A percentile compares a stretch with the other conserved stretches of the same genome.
Evolutionary conservation across 2,329 filamentous ascomycete species (phyloP).

Genomic region (Pseudogymnoascus sp.): DNA sequence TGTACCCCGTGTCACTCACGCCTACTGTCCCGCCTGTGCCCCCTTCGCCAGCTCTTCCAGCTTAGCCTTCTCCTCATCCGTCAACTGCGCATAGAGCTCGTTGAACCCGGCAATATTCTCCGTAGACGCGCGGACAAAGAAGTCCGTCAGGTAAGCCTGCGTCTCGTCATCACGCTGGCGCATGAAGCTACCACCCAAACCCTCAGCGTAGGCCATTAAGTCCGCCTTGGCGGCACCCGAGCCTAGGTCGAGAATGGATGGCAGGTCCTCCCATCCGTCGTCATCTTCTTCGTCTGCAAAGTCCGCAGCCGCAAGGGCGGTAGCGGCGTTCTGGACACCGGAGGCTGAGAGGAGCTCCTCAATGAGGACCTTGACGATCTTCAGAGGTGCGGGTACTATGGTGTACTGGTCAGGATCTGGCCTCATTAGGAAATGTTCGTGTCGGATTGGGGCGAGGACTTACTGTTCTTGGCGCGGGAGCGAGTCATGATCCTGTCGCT

Average conservation of each 20-base stretch:
- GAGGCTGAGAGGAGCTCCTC: constrained; percentile 82
- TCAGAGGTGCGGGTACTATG: constrained; percentile 76
- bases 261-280: constrained; percentile 84
- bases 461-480: constrained; percentile 78
- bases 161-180: constrained; percentile 84
- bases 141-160: constrained; percentile 72
- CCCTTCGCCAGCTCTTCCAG: constrained; percentile 31
- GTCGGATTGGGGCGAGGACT: constrained; percentile 25
- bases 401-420: constrained; percentile 83
- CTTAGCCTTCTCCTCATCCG: constrained; percentile 39
- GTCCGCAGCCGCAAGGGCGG: constrained; percentile 49
- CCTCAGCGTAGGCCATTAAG: constrained; percentile 69
- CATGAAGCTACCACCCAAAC: constrained; percentile 40
- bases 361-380: constrained; percentile 92
- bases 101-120: constrained; percentile 32
- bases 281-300: constrained; percentile 59
- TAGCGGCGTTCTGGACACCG: constrained; percentile 52
- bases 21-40: constrained; percentile 3
- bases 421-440: constrained; percentile 18
- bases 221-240: constrained; percentile 61
- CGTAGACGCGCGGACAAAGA: constrained; percentile 50
- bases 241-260: constrained; percentile 62
- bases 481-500: constrained; percentile 87
- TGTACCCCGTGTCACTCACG: background rate
- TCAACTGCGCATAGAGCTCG: constrained; percentile 29